Conservation (phyloP, 75 land plant species). For the Larix kaempferi region DNA sequence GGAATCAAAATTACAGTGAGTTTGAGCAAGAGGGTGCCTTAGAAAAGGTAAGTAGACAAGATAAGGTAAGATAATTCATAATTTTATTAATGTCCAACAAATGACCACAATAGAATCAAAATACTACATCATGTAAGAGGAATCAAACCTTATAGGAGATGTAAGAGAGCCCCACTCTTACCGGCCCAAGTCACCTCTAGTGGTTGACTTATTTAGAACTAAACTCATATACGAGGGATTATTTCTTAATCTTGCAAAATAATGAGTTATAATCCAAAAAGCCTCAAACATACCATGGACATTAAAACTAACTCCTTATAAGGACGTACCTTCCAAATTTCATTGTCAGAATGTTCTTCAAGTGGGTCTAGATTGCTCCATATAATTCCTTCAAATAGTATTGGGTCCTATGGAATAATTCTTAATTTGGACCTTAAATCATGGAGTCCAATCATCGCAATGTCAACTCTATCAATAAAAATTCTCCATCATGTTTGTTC, state of each 20-base stretch:
- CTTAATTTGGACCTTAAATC: conserved; percentile 47
- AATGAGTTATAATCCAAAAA: not conserved
- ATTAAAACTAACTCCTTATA: not conserved
- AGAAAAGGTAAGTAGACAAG: too few species aligned
- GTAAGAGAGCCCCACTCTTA: not conserved
- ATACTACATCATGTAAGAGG: not conserved
- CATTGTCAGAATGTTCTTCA: conserved; percentile 44
- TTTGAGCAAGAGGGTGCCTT: too few species aligned
- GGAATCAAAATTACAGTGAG: too few species aligned
- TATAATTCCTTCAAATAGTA: conserved; percentile 57
- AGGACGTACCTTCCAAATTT: conserved; percentile 54
- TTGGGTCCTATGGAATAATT: conserved; percentile 61
- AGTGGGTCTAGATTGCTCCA: conserved; percentile 55
- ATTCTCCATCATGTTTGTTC: conserved; percentile 47
- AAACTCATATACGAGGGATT: not conserved
- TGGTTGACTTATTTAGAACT: not conserved
- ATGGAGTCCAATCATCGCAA: conserved; percentile 40
- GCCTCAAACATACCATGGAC: not conserved
- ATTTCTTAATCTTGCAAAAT: not conserved
- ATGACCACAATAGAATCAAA: too few species aligned
- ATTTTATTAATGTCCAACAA: too few species aligned
- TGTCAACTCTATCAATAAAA: conserved; percentile 49
- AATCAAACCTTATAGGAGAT: not conserved
- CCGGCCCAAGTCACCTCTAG: not conserved
- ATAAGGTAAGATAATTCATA: too few species aligned